Base-by-base conservation (phyloP, 306 rosid genomes). In the Corylus heterophylla region DNA sequence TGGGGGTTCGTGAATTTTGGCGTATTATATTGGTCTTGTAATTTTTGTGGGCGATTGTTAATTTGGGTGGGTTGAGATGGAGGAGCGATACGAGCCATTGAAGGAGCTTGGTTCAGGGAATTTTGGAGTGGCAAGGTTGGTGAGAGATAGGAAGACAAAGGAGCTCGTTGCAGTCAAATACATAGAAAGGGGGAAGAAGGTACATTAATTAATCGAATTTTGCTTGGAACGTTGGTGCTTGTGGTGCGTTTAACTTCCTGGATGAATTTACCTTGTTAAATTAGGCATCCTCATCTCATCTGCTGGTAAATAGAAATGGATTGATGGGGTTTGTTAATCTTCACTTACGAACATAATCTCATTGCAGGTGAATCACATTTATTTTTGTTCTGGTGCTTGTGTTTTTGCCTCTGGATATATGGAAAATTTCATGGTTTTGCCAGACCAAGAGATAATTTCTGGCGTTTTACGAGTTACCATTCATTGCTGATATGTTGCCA, bases 91-190 rank as follows among this genome's bases (percentile, higher is more conserved):
- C 47, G 96, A 95, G 83, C 61, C 89, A 64, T 2, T 95, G 84
- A 88, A 85, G 88, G 97, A 93, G 12, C 90, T 95, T 84, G 99
- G 98, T 81, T 87, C 94, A 3, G 99, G 99, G 56, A 89, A 89
- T 80, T 93, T 89, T 48, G 99, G 93, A 72, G 99, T 91, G 81
- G 93, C 97, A 1, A 93, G 81, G 88, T 87, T 95, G 86, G 99
- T 89, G 47, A 91, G 89, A 78, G 89, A 95, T 79, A 95, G 83
- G 86, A 90, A 71, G 16, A 93, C 98, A 0, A 88, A 74, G 54
- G 94, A 95, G 52, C 98, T 90, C 82, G 93, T 93, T 81, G 99
- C 99, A 1, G 88, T 95, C 78, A 95, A 95, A 78, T 95, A 89
- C 89, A 91, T 91, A 73, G 88, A 89, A 85, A 91, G 99, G 78